phyloP scores from a whole-genome alignment of 106 monocot species.

The Allium sativum region DNA sequence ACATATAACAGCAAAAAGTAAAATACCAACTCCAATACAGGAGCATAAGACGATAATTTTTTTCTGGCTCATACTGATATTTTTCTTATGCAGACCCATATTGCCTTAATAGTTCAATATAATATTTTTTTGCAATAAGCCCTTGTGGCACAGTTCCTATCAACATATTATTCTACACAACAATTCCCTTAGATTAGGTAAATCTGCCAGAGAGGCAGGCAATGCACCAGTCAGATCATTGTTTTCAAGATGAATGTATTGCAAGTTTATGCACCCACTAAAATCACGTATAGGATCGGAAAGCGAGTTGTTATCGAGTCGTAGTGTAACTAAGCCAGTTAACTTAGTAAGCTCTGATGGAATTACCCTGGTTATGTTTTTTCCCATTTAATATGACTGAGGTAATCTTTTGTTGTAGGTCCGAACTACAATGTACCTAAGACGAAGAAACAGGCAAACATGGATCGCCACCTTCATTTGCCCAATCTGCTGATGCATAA shows the following conservation, averaged over 20 bases:
- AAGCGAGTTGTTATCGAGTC: constrained; percentile 61
- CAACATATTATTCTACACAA: no score
- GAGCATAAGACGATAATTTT: no score
- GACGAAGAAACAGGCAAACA: constrained; percentile 84
- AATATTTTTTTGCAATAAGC: no score
- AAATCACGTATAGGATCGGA: constrained; percentile 78
- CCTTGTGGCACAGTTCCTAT: no score
- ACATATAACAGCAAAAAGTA: no score
- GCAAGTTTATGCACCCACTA: constrained; percentile 47
- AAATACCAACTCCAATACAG: no score
- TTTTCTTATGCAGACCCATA: no score
- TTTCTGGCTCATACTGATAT: no score
- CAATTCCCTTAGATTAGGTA: constrained; percentile 73
- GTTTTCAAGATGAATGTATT: constrained; percentile 82
- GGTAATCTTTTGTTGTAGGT: constrained; percentile 50
- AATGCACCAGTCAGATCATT: constrained; percentile 60
- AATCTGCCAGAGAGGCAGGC: constrained; percentile 52
- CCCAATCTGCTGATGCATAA: constrained; percentile 59
- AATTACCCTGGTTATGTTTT: constrained; percentile 65
- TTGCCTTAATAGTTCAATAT: no score
- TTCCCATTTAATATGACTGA: constrained; percentile 71
- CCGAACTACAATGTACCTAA: constrained; percentile 83
- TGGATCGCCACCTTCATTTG: constrained; percentile 93
- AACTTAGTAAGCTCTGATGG: constrained; percentile 70
- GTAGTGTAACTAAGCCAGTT: constrained; percentile 52